Evolutionary conservation across 176 grass and related monocot species (phyloP).

Genomic region (Lolium multiflorum): DNA sequence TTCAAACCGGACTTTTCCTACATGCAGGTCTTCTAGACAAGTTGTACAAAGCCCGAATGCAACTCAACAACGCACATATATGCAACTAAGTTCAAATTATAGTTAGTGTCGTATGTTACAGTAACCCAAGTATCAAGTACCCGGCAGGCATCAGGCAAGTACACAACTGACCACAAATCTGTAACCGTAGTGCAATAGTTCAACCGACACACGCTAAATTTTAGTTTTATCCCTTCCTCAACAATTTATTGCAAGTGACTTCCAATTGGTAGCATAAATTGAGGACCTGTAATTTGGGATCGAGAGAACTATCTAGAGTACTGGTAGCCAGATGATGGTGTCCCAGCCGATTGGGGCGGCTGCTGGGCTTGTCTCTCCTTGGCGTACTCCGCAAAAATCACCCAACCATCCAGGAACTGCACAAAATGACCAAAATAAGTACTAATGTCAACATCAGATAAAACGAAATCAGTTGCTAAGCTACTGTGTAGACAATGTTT

Average conservation of each 20-base stretch:
- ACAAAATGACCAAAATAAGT: conserved; percentile 1
- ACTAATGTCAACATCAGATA: conserved; percentile 9
- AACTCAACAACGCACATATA: neutral
- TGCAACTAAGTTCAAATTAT: neutral
- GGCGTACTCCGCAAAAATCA: conserved; percentile 80
- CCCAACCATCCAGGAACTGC: conserved; percentile 87
- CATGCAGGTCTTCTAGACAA: neutral
- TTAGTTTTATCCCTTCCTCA: neutral
- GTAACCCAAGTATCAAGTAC: neutral
- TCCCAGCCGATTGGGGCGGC: neutral
- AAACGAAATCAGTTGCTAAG: neutral
- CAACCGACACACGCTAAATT: neutral
- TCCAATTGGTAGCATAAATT: conserved; percentile 6
- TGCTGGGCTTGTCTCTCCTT: conserved; percentile 50
- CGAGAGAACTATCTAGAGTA: conserved; percentile 12
- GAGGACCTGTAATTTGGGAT: neutral
- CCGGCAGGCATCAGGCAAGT: neutral
- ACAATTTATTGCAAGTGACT: neutral
- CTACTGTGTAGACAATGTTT: neutral
- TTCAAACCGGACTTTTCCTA: no score
- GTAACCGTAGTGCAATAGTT: neutral
- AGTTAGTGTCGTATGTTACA: neutral
- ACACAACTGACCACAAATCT: neutral
- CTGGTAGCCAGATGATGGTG: conserved; percentile 29
- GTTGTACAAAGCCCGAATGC: neutral